Percentiles rank a stretch among this genome's conserved stretches.
Conservation (phyloP, 768 basidiomycete species). For the Mycena capillaripes region DNA sequence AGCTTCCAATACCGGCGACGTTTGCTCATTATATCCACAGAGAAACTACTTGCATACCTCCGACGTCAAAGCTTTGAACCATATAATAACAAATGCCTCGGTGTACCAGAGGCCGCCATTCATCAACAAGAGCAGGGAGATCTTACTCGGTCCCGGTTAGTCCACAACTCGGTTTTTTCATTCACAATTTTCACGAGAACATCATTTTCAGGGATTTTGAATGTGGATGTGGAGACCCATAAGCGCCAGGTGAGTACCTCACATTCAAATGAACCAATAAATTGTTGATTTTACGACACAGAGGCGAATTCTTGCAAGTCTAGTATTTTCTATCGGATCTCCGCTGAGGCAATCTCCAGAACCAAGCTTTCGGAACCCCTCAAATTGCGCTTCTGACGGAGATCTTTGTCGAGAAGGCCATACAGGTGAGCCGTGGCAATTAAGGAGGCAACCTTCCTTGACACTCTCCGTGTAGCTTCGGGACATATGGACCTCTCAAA, state of each 20-base stretch:
- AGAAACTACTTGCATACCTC: conserved; percentile 53
- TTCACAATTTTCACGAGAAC: neutral
- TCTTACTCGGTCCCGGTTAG: neutral
- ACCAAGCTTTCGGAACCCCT: conserved; percentile 59
- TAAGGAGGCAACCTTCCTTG: neutral
- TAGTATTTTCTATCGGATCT: neutral
- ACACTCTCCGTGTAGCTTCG: neutral
- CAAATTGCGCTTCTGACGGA: conserved; percentile 57
- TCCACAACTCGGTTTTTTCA: neutral
- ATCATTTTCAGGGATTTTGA: conserved; percentile 47
- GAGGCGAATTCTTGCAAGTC: conserved; percentile 3
- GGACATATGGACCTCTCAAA: neutral
- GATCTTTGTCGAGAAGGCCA: conserved; percentile 53
- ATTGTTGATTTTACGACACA: neutral
- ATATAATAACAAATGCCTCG: conserved; percentile 58
- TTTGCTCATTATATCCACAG: conserved; percentile 34
- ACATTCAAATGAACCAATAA: neutral
- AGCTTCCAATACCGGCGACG: neutral
- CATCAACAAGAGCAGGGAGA: neutral
- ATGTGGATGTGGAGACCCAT: conserved; percentile 52
- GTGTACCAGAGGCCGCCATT: conserved; percentile 52
- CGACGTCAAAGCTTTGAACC: conserved; percentile 62
- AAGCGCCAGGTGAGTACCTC: conserved; percentile 51
- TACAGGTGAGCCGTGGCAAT: conserved; percentile 40
- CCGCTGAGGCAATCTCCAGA: conserved; percentile 41